A percentile compares a stretch with the other conserved stretches of the same genome.
phyloP scores from a whole-genome alignment of 257 asterid genomes.

The Solanum boliviense region DNA sequence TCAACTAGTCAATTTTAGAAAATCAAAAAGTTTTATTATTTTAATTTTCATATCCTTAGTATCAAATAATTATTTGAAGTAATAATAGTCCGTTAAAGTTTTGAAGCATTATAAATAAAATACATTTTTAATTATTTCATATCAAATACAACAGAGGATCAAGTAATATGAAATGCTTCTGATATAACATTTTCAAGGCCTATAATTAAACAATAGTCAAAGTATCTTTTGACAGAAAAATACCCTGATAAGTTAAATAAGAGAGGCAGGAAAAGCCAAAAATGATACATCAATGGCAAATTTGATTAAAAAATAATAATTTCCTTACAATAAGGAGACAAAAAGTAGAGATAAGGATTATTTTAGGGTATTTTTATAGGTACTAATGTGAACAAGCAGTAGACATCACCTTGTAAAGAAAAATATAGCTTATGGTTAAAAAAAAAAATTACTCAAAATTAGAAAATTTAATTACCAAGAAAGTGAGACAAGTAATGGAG shows the following conservation, averaged over 20 bases:
- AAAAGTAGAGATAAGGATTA: not conserved
- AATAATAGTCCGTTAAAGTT: too few species aligned
- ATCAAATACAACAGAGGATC: not conserved
- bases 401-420: not conserved
- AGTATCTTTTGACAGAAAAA: not conserved
- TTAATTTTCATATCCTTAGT: too few species aligned
- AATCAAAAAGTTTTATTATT: too few species aligned
- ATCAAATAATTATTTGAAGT: too few species aligned
- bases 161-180: not conserved
- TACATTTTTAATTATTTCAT: too few species aligned
- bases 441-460: not conserved
- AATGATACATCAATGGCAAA: not conserved
- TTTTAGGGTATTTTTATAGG: not conserved
- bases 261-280: not conserved
- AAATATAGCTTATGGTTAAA: not conserved
- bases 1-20: too few species aligned
- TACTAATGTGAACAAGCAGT: not conserved
- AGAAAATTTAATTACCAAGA: not conserved
- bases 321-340: not conserved
- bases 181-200: not conserved
- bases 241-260: not conserved
- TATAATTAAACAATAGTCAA: not conserved
- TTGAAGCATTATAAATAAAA: too few species aligned
- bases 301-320: not conserved
- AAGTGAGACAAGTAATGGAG: not conserved